Percentiles rank a stretch among this genome's conserved stretches.
phyloP scores from a whole-genome alignment of 2,329 filamentous ascomycete species.

The Coniochaeta hoffmannii region DNA sequence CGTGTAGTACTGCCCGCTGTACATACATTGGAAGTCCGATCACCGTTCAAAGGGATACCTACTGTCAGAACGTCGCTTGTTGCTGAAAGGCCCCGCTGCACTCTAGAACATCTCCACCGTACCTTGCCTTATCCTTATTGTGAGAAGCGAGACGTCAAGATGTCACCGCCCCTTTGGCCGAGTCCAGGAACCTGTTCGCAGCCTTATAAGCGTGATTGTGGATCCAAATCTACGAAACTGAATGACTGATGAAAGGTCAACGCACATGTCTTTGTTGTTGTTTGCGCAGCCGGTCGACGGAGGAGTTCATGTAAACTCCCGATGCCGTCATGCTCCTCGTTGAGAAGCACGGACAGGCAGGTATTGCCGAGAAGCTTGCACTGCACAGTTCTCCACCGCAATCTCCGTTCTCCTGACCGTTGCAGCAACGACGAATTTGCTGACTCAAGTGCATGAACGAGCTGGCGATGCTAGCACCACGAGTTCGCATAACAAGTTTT shows the following conservation, averaged over 20 bases:
- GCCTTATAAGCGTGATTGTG: neutral
- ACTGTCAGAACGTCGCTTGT: neutral
- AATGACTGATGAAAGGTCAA: no score
- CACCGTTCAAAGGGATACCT: neutral
- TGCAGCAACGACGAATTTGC: constrained; percentile 14
- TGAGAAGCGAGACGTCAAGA: neutral
- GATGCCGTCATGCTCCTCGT: neutral
- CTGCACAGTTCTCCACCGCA: constrained; percentile 4
- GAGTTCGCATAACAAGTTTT: no score
- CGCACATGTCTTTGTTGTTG: no score
- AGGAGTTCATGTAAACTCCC: neutral
- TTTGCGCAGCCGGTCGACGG: no score
- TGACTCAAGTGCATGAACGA: neutral
- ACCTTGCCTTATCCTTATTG: neutral
- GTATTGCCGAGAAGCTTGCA: neutral
- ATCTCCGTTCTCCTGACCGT: constrained; percentile 19
- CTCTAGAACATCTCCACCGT: neutral
- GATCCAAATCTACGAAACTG: neutral
- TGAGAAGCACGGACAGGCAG: neutral
- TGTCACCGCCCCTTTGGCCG: neutral
- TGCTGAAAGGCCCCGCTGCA: neutral
- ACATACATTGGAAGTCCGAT: no score
- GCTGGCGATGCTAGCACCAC: no score
- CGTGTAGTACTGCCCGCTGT: no score
- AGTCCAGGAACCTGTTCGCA: neutral